Conservation (phyloP, 1,284 basidiomycete species). For the Cryptococcus hybrid region DNA sequence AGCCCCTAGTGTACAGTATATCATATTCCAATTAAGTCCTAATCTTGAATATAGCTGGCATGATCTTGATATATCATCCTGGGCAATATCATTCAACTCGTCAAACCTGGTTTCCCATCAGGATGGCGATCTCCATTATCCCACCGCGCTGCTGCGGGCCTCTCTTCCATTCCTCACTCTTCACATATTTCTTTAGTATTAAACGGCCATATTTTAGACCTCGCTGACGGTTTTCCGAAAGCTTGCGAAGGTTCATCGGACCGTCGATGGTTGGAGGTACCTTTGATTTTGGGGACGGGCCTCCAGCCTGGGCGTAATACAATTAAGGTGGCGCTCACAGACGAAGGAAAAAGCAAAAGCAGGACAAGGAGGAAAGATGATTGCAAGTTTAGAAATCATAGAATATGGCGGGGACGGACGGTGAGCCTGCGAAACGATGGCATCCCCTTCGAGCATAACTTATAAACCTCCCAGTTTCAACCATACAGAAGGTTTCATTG, state of each 20-base stretch:
- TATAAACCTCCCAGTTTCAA: conserved; percentile 58
- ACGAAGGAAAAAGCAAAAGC: conserved; percentile 55
- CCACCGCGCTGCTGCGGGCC: conserved; percentile 64
- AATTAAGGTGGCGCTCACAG: conserved; percentile 60
- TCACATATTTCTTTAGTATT: conserved; percentile 61
- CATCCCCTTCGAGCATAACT: not conserved
- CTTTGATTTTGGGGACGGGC: conserved; percentile 8
- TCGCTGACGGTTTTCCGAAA: conserved; percentile 22
- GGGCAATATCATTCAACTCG: conserved; percentile 61
- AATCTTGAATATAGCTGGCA: conserved; percentile 49
- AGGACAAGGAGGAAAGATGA: conserved; percentile 57
- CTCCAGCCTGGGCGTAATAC: conserved; percentile 55
- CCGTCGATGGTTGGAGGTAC: conserved; percentile 45
- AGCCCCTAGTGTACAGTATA: not conserved
- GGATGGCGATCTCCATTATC: conserved; percentile 48
- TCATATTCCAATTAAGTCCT: not conserved
- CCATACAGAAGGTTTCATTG: conserved; percentile 59
- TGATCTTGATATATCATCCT: conserved; percentile 59
- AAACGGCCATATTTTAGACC: conserved; percentile 54
- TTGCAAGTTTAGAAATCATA: conserved; percentile 71
- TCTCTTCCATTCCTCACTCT: conserved; percentile 64
- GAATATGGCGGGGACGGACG: conserved; percentile 68
- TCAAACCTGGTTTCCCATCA: conserved; percentile 37
- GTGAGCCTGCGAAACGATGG: conserved; percentile 50
- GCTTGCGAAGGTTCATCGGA: conserved; percentile 39